These are phyloP conservation scores for Cystobasidium slooffiae DNA, from an alignment of 1,284 basidiomycete species.

Conservation along the genomic window DNA sequence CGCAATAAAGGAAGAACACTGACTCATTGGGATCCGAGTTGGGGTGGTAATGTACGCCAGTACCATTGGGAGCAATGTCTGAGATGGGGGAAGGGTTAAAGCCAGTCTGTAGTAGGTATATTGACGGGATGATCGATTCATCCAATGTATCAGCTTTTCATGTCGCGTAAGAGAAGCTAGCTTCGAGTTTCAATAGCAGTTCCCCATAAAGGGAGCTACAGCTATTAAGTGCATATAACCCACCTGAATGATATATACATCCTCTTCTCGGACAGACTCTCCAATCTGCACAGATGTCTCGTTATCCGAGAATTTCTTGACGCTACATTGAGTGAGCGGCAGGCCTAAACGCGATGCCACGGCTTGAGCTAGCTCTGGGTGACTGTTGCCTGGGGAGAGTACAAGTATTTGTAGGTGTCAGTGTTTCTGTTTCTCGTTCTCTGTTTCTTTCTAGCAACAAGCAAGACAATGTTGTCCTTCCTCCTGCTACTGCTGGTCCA, in stretches of 20 bases:
- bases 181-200: neutral
- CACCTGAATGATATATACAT: conserved; percentile 93
- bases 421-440: neutral
- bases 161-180: too few relatives aligned
- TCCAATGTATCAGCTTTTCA: neutral
- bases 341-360: conserved; percentile 94
- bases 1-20: neutral
- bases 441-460: too few relatives aligned
- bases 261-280: conserved; percentile 95
- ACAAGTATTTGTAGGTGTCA: neutral
- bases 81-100: conserved; percentile 54
- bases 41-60: conserved; percentile 40
- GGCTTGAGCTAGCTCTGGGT: conserved; percentile 91
- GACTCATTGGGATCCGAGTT: conserved; percentile 46
- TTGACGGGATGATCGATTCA: conserved; percentile 13
- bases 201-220: neutral
- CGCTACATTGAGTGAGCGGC: conserved; percentile 83
- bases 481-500: too few relatives aligned
- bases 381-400: conserved; percentile 79
- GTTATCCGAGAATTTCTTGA: conserved; percentile 82
- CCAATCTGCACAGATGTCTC: conserved; percentile 60
- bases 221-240: conserved; percentile 46
- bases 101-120: conserved; percentile 48
- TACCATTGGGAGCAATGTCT: conserved; percentile 32
- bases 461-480: too few relatives aligned